Evolutionary conservation across 2,329 filamentous ascomycete genomes (phyloP).

Genomic region (Hymenoscyphus repandus): DNA sequence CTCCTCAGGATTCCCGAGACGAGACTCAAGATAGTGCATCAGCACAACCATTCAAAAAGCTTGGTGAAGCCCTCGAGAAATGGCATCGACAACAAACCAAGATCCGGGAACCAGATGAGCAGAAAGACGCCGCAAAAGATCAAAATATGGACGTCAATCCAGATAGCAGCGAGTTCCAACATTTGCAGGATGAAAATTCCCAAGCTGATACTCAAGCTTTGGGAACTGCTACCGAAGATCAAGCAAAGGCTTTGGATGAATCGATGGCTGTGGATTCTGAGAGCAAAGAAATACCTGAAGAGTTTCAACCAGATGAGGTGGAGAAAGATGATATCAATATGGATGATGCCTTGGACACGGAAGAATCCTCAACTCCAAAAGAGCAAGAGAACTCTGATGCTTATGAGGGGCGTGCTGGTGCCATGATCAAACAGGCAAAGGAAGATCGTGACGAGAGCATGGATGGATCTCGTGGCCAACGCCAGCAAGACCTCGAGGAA

Average conservation of each 20-base stretch:
- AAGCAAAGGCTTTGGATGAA: conserved; percentile 80
- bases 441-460: conserved; percentile 43
- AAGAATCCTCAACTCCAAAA: conserved; percentile 36
- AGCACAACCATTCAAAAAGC: conserved; percentile 80
- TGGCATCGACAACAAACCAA: conserved; percentile 88
- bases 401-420: conserved; percentile 54
- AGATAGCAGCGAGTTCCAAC: conserved; percentile 89
- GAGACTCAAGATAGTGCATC: conserved; percentile 38
- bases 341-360: conserved; percentile 37
- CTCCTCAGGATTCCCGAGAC: conserved; percentile 31
- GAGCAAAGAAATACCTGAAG: conserved; percentile 52
- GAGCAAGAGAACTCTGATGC: conserved; percentile 40
- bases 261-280: conserved; percentile 79
- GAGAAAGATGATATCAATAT: conserved; percentile 42
- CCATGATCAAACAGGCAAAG: conserved; percentile 45
- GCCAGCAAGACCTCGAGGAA: conserved; percentile 32
- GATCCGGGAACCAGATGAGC: conserved; percentile 55
- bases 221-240: conserved; percentile 81
- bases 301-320: conserved; percentile 36
- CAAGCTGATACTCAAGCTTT: conserved; percentile 86
- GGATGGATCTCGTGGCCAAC: conserved; percentile 43
- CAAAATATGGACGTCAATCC: conserved; percentile 43
- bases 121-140: conserved; percentile 37
- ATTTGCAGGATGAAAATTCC: conserved; percentile 78
- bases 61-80: conserved; percentile 85